phyloP scores from a whole-genome alignment of 2,329 filamentous ascomycete genomes.

The Beauveria australis region DNA sequence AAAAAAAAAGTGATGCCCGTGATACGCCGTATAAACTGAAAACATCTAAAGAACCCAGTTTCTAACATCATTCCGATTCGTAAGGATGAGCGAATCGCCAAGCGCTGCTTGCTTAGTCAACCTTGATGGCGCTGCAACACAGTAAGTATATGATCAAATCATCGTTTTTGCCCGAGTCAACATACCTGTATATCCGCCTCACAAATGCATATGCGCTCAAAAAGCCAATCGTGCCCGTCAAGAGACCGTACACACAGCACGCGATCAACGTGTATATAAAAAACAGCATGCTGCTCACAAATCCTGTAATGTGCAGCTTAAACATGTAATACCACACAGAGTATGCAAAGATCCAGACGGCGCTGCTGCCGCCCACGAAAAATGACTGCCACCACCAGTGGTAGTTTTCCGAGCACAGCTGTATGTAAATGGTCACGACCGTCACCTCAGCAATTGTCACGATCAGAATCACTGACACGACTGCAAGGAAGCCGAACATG shows the following conservation, averaged over 20 bases:
- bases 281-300: constrained; percentile 72
- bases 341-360: constrained; percentile 76
- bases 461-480: constrained; percentile 63
- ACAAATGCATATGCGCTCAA: constrained; percentile 79
- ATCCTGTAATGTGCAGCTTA: constrained; percentile 72
- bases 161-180: neutral
- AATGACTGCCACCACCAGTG: constrained; percentile 93
- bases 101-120: constrained; percentile 27
- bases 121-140: constrained; percentile 39
- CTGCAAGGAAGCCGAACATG: constrained; percentile 76
- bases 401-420: constrained; percentile 79
- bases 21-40: constrained; percentile 1
- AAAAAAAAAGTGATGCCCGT: neutral
- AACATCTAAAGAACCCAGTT: neutral
- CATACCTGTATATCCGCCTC: constrained; percentile 60
- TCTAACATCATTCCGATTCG: constrained; percentile 2
- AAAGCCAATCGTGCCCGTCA: constrained; percentile 80
- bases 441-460: constrained; percentile 77
- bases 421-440: constrained; percentile 73
- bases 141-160: constrained; percentile 12
- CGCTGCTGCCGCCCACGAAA: constrained; percentile 65
- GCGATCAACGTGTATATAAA: constrained; percentile 79
- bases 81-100: neutral
- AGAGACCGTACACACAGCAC: constrained; percentile 70
- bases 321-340: constrained; percentile 77